Evolutionary conservation across 2,329 filamentous ascomycete genomes (phyloP).

Genomic region (Lojkania enalia): DNA sequence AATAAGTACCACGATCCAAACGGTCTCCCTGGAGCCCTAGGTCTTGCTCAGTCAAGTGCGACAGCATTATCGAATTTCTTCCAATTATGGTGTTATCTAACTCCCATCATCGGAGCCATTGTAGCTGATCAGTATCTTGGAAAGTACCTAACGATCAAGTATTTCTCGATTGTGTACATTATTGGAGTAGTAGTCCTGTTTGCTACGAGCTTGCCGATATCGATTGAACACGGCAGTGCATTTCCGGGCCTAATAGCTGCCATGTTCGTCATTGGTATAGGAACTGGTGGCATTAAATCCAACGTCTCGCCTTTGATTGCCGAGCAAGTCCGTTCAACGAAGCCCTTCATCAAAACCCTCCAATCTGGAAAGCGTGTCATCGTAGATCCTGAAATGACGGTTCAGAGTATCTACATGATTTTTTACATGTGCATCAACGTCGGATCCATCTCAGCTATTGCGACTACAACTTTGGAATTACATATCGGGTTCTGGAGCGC

Average conservation of each 20-base stretch:
- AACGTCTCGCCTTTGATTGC: constrained; percentile 64
- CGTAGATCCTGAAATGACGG: constrained; percentile 51
- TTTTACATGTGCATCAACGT: constrained; percentile 76
- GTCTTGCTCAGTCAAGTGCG: constrained; percentile 48
- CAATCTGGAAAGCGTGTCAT: constrained; percentile 47
- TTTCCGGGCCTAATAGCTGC: constrained; percentile 67
- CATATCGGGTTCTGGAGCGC: constrained; percentile 73
- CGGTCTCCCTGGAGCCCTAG: constrained; percentile 47
- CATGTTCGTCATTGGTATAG: constrained; percentile 70
- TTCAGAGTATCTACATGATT: constrained; percentile 58
- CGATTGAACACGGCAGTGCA: constrained; percentile 63
- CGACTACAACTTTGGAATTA: constrained; percentile 70
- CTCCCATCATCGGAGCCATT: constrained; percentile 53
- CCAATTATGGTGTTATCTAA: constrained; percentile 55
- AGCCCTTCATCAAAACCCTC: constrained; percentile 45
- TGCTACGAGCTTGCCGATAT: constrained; percentile 63
- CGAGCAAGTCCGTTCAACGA: constrained; percentile 51
- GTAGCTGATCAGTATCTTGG: constrained; percentile 70
- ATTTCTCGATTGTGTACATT: constrained; percentile 65
- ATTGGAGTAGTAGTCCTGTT: constrained; percentile 69
- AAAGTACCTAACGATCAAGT: constrained; percentile 70
- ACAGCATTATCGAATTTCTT: constrained; percentile 54
- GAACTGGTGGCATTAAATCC: constrained; percentile 80
- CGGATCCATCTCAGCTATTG: constrained; percentile 69
- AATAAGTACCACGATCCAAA: constrained; percentile 46